Base-by-base conservation (phyloP, 2,329 filamentous ascomycete species). In the Nemania sp. region DNA sequence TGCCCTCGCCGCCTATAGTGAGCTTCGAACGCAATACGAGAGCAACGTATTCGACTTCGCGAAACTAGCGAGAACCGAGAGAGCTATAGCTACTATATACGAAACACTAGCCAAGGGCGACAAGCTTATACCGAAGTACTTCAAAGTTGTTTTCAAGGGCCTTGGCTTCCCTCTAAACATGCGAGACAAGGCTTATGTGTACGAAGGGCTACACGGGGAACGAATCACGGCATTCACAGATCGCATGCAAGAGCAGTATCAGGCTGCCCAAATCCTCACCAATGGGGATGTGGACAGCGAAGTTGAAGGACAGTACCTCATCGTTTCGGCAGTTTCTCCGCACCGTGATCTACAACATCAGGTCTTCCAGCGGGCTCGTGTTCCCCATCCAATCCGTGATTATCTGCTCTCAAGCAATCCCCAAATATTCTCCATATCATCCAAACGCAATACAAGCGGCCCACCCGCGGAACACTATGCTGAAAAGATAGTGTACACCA, bases 1-100 rank as follows among this genome's bases (percentile, higher is more conserved):
- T 70, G 93, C 92, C 1, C 75, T 99, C 36, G 81, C 85, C 5
- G 90, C 90, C 3, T 97, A 99, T 73, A 89, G 89, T 68, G 93
- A 99, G 72, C 84, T 99, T 46, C 89, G 92, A 42, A 74, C 78
- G n/a, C 91, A 97, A 72, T 99, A 97, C 68, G 91, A 96, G 74
- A 84, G 81, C 61, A 96, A 91, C 56, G 75, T 89, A 0, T 96
- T 92, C 70, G 94, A 99, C 72, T 97, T 96, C 65, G 80, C 87
- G 28, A 97, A 99, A 73, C 80, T 99, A 20, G 92, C 94, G 0
- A 83, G 92, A 57, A 89, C 92, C 0, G 88, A 97, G 70, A 82
- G 91, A 56, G 91, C 93, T 6, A 96, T 96, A 75, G 93, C 92
- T 17, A 90, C 88, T 45, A 91, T 97, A 20, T 92, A 97, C 70